phyloP scores from a whole-genome alignment of 495 filamentous ascomycete species.

The Sphaerosporella brunnea region DNA sequence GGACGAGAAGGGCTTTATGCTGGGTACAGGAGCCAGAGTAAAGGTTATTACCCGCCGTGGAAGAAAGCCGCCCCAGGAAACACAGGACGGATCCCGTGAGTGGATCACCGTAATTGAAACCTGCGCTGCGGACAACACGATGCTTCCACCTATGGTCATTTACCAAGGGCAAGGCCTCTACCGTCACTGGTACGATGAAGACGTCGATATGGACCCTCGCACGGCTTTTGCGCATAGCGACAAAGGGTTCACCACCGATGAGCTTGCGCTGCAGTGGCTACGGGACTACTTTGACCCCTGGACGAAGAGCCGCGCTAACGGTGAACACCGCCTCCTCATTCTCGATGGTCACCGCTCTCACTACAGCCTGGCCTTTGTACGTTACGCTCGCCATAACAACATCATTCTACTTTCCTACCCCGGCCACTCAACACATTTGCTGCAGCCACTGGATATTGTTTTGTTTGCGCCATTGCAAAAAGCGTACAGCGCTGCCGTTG shows the following conservation, averaged over 20 bases:
- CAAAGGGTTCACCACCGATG: not conserved
- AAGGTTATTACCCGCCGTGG: no score
- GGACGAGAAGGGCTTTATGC: no score
- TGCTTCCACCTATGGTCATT: constrained; percentile 4
- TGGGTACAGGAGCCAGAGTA: not conserved
- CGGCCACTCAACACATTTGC: not conserved
- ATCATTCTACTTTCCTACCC: not conserved
- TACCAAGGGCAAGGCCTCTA: constrained; percentile 1
- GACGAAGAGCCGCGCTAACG: no score
- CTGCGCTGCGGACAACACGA: not conserved
- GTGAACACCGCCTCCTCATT: not conserved
- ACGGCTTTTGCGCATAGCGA: not conserved
- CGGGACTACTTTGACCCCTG: no score
- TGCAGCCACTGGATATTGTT: not conserved
- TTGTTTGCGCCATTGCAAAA: not conserved
- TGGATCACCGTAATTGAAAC: constrained; percentile 3
- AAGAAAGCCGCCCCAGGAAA: no score
- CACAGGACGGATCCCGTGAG: no score
- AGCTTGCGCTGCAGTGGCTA: not conserved
- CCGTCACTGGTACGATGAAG: not conserved
- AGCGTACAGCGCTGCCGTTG: not conserved
- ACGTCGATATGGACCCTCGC: not conserved
- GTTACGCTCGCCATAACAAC: not conserved
- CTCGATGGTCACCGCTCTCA: not conserved
- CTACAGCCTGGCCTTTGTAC: not conserved